A percentile compares a stretch with the other conserved stretches of the same genome.
phyloP scores from a whole-genome alignment of 129 eudicot genomes.

The Ambrosia artemisiifolia region DNA sequence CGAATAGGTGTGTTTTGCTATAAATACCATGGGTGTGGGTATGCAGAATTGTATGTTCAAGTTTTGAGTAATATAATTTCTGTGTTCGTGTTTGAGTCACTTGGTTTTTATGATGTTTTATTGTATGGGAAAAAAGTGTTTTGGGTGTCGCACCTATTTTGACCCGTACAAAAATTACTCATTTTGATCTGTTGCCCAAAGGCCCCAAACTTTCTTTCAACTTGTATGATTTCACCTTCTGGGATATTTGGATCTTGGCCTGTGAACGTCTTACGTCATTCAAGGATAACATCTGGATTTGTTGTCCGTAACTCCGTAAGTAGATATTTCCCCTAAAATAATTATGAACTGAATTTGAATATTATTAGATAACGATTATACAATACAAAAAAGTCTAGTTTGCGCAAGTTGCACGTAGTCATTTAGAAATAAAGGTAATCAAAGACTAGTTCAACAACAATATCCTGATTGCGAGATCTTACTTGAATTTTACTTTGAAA shows the following conservation, averaged over 20 bases:
- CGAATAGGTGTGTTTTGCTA: too few species aligned
- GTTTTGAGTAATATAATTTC: too few species aligned
- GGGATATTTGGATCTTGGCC: not conserved
- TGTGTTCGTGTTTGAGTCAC: not conserved
- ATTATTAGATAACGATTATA: not conserved
- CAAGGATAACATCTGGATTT: not conserved
- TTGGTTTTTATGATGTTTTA: not conserved
- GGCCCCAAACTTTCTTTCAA: not conserved
- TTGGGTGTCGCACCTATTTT: not conserved
- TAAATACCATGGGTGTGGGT: too few species aligned
- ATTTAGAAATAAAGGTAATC: not conserved
- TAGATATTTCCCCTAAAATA: conserved; percentile 1
- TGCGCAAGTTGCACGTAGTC: conserved; percentile 11
- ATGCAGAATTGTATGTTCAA: too few species aligned
- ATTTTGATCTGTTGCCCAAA: not conserved
- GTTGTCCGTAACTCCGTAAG: not conserved
- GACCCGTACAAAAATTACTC: not conserved
- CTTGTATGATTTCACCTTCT: not conserved
- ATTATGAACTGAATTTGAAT: not conserved
- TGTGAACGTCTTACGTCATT: not conserved
- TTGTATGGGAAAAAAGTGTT: not conserved
- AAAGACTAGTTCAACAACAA: conserved; percentile 13
- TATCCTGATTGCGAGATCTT: conserved; percentile 20
- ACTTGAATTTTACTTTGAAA: not conserved
- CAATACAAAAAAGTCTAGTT: conserved; percentile 6